phyloP scores from a whole-genome alignment of 306 rosid genomes.

The Vachellia pachyceras region DNA sequence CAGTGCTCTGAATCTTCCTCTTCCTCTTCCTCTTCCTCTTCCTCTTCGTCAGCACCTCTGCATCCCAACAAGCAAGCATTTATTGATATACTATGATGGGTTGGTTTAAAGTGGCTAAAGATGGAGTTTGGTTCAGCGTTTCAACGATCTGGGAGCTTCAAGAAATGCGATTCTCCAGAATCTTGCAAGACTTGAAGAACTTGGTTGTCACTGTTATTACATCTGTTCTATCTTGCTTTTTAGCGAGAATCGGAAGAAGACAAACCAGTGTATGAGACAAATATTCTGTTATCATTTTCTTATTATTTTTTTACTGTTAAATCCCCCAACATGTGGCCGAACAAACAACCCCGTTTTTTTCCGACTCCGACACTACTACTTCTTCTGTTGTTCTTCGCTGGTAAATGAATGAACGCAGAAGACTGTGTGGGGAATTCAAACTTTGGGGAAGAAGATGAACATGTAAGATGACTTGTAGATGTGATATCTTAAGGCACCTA shows the following conservation, averaged over 20 bases:
- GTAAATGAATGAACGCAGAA: not conserved
- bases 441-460: no score
- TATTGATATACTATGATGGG: not conserved
- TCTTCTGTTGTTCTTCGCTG: not conserved
- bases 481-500: not conserved
- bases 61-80: not conserved
- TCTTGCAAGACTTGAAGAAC: constrained; percentile 37
- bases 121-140: constrained; percentile 28
- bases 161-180: constrained; percentile 52
- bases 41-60: not conserved
- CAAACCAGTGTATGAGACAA: constrained; percentile 1
- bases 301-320: not conserved
- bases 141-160: constrained; percentile 59
- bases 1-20: no score
- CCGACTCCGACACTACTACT: not conserved
- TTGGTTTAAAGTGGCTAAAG: not conserved
- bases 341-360: not conserved
- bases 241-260: constrained; percentile 35
- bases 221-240: constrained; percentile 49
- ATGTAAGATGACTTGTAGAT: not conserved
- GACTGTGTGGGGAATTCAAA: no score
- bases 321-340: not conserved
- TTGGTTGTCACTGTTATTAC: constrained; percentile 34
- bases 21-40: not conserved
- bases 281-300: not conserved